These are phyloP conservation scores for Solidago caesia DNA, from an alignment of 129 eudicot genomes.

Conservation along the genomic window DNA sequence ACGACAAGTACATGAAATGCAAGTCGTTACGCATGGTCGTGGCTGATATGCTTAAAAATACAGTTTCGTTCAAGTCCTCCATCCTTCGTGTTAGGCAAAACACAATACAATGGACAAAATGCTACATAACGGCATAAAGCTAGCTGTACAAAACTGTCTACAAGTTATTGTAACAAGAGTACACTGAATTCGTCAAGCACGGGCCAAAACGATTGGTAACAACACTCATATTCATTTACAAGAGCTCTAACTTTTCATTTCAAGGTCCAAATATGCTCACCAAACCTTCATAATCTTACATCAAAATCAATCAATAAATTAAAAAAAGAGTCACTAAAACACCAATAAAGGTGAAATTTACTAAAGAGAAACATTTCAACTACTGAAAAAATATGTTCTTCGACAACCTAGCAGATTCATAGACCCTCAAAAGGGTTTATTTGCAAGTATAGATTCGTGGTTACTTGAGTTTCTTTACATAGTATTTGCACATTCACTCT, in stretches of 20 bases:
- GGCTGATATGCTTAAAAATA: neutral
- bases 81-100: neutral
- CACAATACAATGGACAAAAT: neutral
- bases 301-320: slow-evolving; percentile 9
- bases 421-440: slow-evolving; percentile 26
- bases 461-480: slow-evolving; percentile 30
- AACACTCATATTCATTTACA: no score
- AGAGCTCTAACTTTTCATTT: neutral
- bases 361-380: slow-evolving; percentile 13
- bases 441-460: neutral
- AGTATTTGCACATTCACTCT: neutral
- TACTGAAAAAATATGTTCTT: slow-evolving; percentile 10
- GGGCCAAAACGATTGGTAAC: no score
- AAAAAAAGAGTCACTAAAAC: neutral
- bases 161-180: neutral
- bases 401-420: slow-evolving; percentile 30
- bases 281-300: slow-evolving; percentile 20
- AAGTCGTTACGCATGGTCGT: neutral
- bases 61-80: neutral
- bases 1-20: neutral
- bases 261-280: slow-evolving; percentile 22
- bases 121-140: no score
- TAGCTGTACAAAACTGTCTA: neutral
- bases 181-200: neutral
- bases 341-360: slow-evolving; percentile 24